Percentiles rank a stretch among this genome's conserved stretches.
phyloP scores from a whole-genome alignment of 176 grass and related monocot species.

The Aegilops sharonensis region DNA sequence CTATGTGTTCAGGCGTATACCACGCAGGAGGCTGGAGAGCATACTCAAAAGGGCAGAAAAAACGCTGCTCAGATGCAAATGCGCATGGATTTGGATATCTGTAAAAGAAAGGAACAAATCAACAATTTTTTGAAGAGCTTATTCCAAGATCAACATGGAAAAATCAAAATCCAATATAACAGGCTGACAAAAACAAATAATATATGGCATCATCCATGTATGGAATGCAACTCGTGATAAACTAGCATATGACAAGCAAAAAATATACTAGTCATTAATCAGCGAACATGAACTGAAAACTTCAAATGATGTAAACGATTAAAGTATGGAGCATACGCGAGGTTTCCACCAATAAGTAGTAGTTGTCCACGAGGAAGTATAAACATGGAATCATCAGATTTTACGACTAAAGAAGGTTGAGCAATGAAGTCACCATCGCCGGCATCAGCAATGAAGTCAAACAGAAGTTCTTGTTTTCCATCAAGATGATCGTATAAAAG shows the following conservation, averaged over 20 bases:
- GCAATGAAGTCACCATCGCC: slow-evolving; percentile 76
- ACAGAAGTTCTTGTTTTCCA: slow-evolving; percentile 81
- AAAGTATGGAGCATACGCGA: slow-evolving; percentile 43
- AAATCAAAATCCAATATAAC: slow-evolving; percentile 1
- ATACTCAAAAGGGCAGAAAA: slow-evolving; percentile 91
- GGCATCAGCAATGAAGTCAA: slow-evolving; percentile 94
- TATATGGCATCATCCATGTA: neutral
- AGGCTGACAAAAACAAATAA: neutral
- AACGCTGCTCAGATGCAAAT: slow-evolving; percentile 81
- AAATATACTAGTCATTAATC: slow-evolving; percentile 6
- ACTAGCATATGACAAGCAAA: neutral
- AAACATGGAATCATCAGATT: slow-evolving; percentile 37
- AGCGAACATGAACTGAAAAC: neutral
- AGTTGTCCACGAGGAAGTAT: slow-evolving; percentile 54
- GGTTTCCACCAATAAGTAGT: slow-evolving; percentile 64
- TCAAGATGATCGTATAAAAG: slow-evolving; percentile 75
- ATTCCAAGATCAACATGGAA: neutral
- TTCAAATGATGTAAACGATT: neutral
- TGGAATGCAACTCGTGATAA: slow-evolving; percentile 3
- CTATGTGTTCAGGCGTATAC: slow-evolving; percentile 86
- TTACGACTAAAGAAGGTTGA: slow-evolving; percentile 56
- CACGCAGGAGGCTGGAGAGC: slow-evolving; percentile 87
- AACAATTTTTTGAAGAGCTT: neutral
- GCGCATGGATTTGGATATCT: slow-evolving; percentile 91
- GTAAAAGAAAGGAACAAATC: slow-evolving; percentile 24